Base-by-base conservation (phyloP, 83 land plant species). In the Isoetes engelmannii region DNA sequence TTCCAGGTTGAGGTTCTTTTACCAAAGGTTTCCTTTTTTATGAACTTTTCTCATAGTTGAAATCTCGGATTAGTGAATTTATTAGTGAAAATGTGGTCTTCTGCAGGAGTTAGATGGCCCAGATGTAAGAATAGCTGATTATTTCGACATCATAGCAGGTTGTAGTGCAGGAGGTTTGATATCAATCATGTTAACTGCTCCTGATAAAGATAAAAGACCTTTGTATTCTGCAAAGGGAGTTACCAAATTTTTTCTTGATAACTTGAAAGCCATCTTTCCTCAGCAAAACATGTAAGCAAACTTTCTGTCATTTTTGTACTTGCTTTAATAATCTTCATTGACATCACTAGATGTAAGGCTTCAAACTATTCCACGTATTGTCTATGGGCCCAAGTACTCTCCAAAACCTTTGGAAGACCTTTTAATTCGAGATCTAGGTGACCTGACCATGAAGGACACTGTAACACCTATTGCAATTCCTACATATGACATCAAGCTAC, bases 61-160 rank as follows among this genome's bases (percentile, higher is more conserved):
- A 28, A 28, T 28, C 37, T 28, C 37, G 37, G 2, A 28, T 28
- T 28, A 28, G 37, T 28, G 37, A 2, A 28, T 28, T 28, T 28
- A 28, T 28, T 2, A 28, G 37, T 28, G 37, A 28, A 28, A 28
- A 28, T 28, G 37, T 28, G 37, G 63, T 69, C 79, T 65, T 76
- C 44, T 45, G 20, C 69, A 80, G 69, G 50, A 68, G 41, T 28
- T 77, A 10, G 80, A 77, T 47, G 80, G 80, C 9, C 46, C 53
- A 13, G 57, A 74, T 4, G 80, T 57, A 4, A 59, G 80, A 9
- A 4, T 77, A 12, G 80, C 80, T 5, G 79, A 77, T 50, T 77
- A 77, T 51, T 77, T 77, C 80, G 80, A 77, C 48, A 65, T 74
- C 17, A 61, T 74, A 0, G 80, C 80, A 4, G 79, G 79, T 7